These are phyloP conservation scores for Boehmeria nivea DNA, from an alignment of 306 rosid species.

Conservation along the genomic window DNA sequence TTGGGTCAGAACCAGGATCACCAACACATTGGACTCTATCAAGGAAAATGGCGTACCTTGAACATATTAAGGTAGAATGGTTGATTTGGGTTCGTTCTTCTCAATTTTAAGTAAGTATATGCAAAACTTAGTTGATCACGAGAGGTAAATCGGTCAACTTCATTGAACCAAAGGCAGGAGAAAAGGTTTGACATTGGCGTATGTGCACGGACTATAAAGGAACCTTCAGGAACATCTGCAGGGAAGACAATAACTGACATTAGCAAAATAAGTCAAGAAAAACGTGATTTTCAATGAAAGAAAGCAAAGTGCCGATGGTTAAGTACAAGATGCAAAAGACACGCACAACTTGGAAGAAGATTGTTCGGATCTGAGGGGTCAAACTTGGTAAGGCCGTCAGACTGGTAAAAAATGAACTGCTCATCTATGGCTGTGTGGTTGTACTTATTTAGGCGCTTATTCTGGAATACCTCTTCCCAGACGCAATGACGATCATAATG, in stretches of 20 bases:
- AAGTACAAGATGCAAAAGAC: slow-evolving; percentile 22
- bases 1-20: background rate
- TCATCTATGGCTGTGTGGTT: slow-evolving; percentile 74
- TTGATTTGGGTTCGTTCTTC: slow-evolving; percentile 67
- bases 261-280: slow-evolving; percentile 11
- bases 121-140: slow-evolving; percentile 98
- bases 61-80: slow-evolving; percentile 73
- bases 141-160: slow-evolving; percentile 89
- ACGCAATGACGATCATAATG: slow-evolving; percentile 93
- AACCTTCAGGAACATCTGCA: slow-evolving; percentile 97
- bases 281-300: slow-evolving; percentile 1
- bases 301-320: slow-evolving; percentile 21
- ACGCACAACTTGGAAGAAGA: slow-evolving; percentile 83
- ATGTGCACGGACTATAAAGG: slow-evolving; percentile 88
- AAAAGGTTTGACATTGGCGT: slow-evolving; percentile 88
- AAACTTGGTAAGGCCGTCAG: slow-evolving; percentile 78
- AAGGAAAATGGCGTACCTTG: slow-evolving; percentile 47
- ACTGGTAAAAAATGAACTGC: slow-evolving; percentile 66
- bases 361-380: slow-evolving; percentile 51
- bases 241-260: slow-evolving; percentile 9
- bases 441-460: slow-evolving; percentile 83
- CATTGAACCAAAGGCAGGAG: slow-evolving; percentile 97
- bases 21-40: background rate
- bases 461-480: slow-evolving; percentile 93
- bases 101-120: slow-evolving; percentile 72